These are phyloP conservation scores for Rhizopogon sp. DNA, from an alignment of 768 basidiomycete species.

Conservation along the genomic window DNA sequence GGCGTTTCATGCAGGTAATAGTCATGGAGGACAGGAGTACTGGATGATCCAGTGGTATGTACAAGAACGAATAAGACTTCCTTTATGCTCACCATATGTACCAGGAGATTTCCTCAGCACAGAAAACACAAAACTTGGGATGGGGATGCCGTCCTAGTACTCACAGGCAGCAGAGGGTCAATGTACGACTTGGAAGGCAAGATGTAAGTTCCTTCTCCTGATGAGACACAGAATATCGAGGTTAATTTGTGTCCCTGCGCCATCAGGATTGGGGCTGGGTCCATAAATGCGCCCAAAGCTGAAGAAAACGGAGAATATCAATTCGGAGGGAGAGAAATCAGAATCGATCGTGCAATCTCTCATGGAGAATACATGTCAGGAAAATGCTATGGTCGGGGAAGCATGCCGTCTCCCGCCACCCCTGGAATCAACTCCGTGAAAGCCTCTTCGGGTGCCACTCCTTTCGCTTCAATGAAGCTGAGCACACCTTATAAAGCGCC, in stretches of 20 bases:
- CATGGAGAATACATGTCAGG: slow-evolving; percentile 58
- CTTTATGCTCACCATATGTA: not conserved
- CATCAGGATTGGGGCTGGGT: slow-evolving; percentile 50
- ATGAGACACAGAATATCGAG: not conserved
- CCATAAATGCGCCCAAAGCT: slow-evolving; percentile 33
- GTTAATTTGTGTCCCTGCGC: not conserved
- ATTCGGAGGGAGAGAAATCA: slow-evolving; percentile 55
- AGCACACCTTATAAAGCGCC: slow-evolving; percentile 18
- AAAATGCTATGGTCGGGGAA: slow-evolving; percentile 49
- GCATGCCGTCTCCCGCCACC: slow-evolving; percentile 10
- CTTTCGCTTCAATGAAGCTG: slow-evolving; percentile 25
- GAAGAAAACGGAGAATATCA: slow-evolving; percentile 32
- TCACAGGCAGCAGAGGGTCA: slow-evolving; percentile 39
- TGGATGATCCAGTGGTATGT: slow-evolving; percentile 81
- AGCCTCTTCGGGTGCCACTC: slow-evolving; percentile 5
- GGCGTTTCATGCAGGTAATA: slow-evolving; percentile 9
- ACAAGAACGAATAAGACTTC: not conserved
- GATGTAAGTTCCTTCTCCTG: slow-evolving; percentile 37
- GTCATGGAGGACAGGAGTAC: slow-evolving; percentile 31
- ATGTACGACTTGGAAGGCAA: slow-evolving; percentile 63
- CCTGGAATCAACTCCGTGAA: slow-evolving; percentile 24
- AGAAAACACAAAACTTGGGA: slow-evolving; percentile 94
- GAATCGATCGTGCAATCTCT: slow-evolving; percentile 56
- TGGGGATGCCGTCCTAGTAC: slow-evolving; percentile 66
- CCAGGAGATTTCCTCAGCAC: slow-evolving; percentile 61